Percentiles rank a stretch among this genome's conserved stretches.
These are phyloP conservation scores for Herpotrichia juniperi DNA, from an alignment of 2,329 filamentous ascomycete species.

Conservation along the genomic window DNA sequence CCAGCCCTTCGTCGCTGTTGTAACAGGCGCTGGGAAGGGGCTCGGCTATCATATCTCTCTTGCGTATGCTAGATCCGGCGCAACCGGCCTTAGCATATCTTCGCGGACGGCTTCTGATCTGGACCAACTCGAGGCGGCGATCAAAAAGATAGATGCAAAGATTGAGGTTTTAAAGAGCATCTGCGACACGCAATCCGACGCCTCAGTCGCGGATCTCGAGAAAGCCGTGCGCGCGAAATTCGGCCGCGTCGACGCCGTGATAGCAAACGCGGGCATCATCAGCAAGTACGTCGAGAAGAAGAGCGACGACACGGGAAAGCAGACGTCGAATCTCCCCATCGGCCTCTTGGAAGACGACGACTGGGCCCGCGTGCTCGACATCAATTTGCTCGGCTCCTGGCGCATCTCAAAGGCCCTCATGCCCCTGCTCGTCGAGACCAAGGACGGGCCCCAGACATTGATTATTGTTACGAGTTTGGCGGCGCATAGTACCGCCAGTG, in stretches of 20 bases:
- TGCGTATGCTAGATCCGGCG: constrained; percentile 20
- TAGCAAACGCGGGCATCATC: constrained; percentile 30
- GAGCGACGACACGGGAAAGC: not conserved
- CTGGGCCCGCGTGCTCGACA: constrained; percentile 25
- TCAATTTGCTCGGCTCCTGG: constrained; percentile 27
- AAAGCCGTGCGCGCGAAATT: constrained; percentile 12
- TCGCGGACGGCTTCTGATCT: constrained; percentile 20
- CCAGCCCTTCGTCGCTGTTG: constrained; percentile 13
- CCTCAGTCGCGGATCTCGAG: constrained; percentile 11
- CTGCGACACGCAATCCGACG: constrained; percentile 17
- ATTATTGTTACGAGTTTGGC: constrained; percentile 20
- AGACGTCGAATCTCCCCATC: constrained; percentile 18
- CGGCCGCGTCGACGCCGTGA: constrained; percentile 21
- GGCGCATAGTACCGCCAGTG: constrained; percentile 9
- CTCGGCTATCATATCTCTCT: constrained; percentile 23
- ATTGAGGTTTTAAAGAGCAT: constrained; percentile 19
- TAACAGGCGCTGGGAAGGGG: constrained; percentile 27
- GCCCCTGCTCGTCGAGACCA: constrained; percentile 16
- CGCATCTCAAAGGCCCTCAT: constrained; percentile 22
- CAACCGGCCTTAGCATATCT: constrained; percentile 18
- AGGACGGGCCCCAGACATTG: constrained; percentile 19
- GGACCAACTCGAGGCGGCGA: constrained; percentile 10
- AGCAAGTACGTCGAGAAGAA: constrained; percentile 14
- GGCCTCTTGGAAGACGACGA: constrained; percentile 23
- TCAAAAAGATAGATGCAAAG: not conserved